phyloP scores from a whole-genome alignment of 495 filamentous ascomycete species.

The Xylaria sp. region DNA sequence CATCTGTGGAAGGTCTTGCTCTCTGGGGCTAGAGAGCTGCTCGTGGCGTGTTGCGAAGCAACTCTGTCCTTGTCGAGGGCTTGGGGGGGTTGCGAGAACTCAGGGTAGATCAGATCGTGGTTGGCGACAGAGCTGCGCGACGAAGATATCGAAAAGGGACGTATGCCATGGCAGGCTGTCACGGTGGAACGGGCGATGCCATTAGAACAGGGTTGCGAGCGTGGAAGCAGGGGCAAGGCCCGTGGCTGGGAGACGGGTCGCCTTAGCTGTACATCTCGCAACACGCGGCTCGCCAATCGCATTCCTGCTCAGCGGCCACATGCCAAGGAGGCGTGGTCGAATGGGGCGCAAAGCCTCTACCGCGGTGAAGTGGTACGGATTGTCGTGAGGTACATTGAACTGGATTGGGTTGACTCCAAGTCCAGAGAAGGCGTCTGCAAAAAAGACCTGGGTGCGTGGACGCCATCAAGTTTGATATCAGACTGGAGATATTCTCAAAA shows the following conservation, averaged over 20 bases:
- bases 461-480: background rate
- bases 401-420: conserved; percentile 2
- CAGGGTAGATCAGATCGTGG: conserved; percentile 21
- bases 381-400: conserved; percentile 14
- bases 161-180: background rate
- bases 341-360: conserved; percentile 3
- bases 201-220: conserved; percentile 12
- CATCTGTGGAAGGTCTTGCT: conserved; percentile 35
- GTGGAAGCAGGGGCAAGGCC: conserved; percentile 6
- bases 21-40: conserved; percentile 30
- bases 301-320: conserved; percentile 39
- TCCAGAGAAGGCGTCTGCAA: background rate
- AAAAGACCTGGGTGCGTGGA: background rate
- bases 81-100: conserved; percentile 8
- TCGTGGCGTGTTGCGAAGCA: conserved; percentile 6
- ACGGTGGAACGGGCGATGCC: background rate
- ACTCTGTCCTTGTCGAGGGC: background rate
- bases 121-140: background rate
- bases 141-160: conserved; percentile 13
- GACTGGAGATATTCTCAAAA: background rate
- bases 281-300: conserved; percentile 37
- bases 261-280: conserved; percentile 41
- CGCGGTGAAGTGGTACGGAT: background rate
- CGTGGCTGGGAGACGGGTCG: conserved; percentile 31
- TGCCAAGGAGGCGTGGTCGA: conserved; percentile 23